phyloP scores from a whole-genome alignment of 129 eudicot genomes.

The Pulicaria dysenterica region DNA sequence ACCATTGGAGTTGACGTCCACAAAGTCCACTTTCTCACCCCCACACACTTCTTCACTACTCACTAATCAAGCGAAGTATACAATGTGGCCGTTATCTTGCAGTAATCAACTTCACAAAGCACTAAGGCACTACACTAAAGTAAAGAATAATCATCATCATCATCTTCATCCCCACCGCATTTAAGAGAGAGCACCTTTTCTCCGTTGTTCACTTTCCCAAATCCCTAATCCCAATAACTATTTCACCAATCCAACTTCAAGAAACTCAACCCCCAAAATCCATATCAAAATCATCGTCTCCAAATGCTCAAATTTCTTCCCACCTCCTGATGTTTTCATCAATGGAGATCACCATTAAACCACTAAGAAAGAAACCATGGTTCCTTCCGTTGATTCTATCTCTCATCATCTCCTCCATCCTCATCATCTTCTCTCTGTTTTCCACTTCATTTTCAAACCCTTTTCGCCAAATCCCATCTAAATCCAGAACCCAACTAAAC shows the following conservation, averaged over 20 bases:
- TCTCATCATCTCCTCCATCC: constrained; percentile 48
- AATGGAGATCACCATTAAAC: constrained; percentile 47
- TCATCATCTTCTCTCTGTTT: constrained; percentile 44
- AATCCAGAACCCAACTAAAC: constrained; percentile 32
- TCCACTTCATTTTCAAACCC: constrained; percentile 46
- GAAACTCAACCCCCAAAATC: neutral
- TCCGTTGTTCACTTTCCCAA: constrained; percentile 33
- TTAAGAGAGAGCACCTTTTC: constrained; percentile 22
- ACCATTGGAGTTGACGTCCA: no score
- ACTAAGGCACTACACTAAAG: no score
- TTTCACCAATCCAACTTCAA: neutral
- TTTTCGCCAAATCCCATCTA: constrained; percentile 33
- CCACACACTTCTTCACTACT: no score
- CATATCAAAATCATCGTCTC: constrained; percentile 2
- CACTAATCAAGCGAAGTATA: no score
- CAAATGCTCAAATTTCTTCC: constrained; percentile 31
- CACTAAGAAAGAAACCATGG: constrained; percentile 55
- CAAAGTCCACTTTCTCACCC: no score
- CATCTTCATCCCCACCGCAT: constrained; percentile 8
- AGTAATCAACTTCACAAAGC: no score
- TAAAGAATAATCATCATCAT: neutral
- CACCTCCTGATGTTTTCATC: constrained; percentile 18
- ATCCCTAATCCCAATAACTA: constrained; percentile 13
- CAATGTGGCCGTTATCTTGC: no score
- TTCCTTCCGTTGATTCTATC: constrained; percentile 49